Base-by-base conservation (phyloP, 192 early-diverging fungal species). In the Linnemannia elongata region DNA sequence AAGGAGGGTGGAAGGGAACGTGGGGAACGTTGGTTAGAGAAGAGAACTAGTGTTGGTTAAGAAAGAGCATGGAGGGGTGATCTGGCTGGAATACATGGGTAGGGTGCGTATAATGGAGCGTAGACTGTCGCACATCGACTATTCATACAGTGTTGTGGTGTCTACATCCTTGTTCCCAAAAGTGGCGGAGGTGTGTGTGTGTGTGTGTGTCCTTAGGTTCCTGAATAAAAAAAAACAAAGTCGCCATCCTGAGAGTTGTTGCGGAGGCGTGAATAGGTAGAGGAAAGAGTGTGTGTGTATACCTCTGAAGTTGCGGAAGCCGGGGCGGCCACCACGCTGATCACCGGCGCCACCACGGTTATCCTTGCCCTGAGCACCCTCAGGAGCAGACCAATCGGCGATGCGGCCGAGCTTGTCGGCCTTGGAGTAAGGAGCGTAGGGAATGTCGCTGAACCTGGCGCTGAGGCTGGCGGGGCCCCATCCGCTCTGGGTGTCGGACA, bases 341-440 rank as follows among this genome's bases (percentile, higher is more conserved):
- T 86, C 90, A 63, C 82, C 85, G 41, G 89, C 88, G n/a, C 90
- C 89, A 30, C 89, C 83, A 69, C 83, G 90, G 77, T 90, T 85
- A 74, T 90, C 89, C 63, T 94, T 92, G 63, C 90, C 82, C 78
- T 96, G 94, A 77, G 91, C 90, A 72, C 93, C 90, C 79, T 93
- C 89, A 71, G 94, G 94, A 49, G 90, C 90, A 74, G 94, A 94
- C 97, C 98, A 99, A 91, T 99, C 96, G 74, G 98, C 97, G 47
- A 96, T 96, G 82, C 97, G 96, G 75, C 97, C 97, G 22, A 99
- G 91, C 82, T 97, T 97, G 90, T 99, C 98, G 35, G 93, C 92
- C 92, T 99, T 99, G 52, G 95, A 96, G 93, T 96, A 99, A 47
- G 97, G 97, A 49, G 96, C 94, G 88, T 97, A 99, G 22, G 98